phyloP scores from a whole-genome alignment of 345 rosid genomes.

The Hibiscus trionum region DNA sequence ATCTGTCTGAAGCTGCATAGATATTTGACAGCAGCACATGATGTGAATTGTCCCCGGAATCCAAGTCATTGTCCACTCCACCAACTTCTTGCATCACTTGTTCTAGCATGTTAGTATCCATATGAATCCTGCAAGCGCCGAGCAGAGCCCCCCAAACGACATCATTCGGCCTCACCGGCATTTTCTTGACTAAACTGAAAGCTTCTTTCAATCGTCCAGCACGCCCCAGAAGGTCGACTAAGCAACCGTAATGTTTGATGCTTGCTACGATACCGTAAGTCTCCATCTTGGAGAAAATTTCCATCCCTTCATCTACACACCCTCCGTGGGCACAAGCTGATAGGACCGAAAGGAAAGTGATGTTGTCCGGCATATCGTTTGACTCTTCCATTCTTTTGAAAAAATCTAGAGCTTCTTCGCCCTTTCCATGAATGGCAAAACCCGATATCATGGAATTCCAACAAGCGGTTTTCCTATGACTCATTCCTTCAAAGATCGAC shows the following conservation, averaged over 20 bases:
- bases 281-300: constrained; percentile 53
- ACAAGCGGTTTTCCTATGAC: constrained; percentile 35
- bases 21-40: constrained; percentile 50
- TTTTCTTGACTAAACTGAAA: constrained; percentile 37
- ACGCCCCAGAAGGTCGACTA: constrained; percentile 69
- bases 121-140: constrained; percentile 64
- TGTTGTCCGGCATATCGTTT: constrained; percentile 40
- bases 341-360: constrained; percentile 50
- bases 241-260: constrained; percentile 61
- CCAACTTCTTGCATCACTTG: constrained; percentile 33
- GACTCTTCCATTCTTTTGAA: constrained; percentile 50
- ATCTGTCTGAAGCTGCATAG: constrained; percentile 54
- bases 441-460: constrained; percentile 82
- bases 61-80: constrained; percentile 2
- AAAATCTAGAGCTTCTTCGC: constrained; percentile 50
- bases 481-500: constrained; percentile 46
- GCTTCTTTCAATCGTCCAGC: constrained; percentile 67
- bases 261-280: constrained; percentile 28
- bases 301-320: constrained; percentile 50
- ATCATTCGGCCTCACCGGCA: constrained; percentile 64
- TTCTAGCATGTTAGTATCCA: constrained; percentile 39
- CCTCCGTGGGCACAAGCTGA: constrained; percentile 78
- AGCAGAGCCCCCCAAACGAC: constrained; percentile 64
- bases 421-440: constrained; percentile 49
- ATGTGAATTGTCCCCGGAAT: constrained; percentile 33